Evolutionary conservation across 495 filamentous ascomycete species (phyloP).

Genomic region (Astrothelium subdiscretum): DNA sequence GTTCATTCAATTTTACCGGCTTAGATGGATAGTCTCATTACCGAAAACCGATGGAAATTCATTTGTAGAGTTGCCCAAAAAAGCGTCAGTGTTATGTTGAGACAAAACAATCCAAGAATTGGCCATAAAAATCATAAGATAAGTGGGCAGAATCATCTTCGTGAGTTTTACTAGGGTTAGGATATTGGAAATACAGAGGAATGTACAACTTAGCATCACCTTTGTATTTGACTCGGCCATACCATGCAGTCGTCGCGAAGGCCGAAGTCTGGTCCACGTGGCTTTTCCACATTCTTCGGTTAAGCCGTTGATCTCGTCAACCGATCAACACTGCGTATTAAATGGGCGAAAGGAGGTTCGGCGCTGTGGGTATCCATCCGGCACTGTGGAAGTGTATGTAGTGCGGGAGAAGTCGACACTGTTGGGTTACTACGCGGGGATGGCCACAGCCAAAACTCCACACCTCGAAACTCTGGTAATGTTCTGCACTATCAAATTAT

Average conservation of each 20-base stretch:
- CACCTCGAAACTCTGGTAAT: too few species aligned
- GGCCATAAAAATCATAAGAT: neutral
- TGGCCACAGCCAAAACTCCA: too few species aligned
- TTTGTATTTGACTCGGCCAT: neutral
- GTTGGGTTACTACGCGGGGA: neutral
- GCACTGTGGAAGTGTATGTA: neutral
- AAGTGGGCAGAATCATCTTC: neutral
- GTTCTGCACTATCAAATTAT: too few species aligned
- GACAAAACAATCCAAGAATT: neutral
- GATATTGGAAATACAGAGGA: neutral
- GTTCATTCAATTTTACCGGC: neutral
- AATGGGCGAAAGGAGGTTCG: neutral
- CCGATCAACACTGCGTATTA: neutral
- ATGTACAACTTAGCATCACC: neutral
- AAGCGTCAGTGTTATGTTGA: neutral
- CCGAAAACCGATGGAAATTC: neutral
- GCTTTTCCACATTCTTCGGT: neutral
- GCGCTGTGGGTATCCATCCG: neutral
- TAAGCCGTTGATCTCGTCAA: neutral
- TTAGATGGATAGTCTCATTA: neutral
- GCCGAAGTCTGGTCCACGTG: neutral
- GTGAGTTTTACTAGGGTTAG: neutral
- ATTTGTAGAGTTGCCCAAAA: neutral
- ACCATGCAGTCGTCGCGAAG: neutral
- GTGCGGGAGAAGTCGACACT: neutral